A percentile compares a stretch with the other conserved stretches of the same genome.
These are phyloP conservation scores for Diaporthe ampelina DNA, from an alignment of 2,329 filamentous ascomycete species.

Conservation along the genomic window DNA sequence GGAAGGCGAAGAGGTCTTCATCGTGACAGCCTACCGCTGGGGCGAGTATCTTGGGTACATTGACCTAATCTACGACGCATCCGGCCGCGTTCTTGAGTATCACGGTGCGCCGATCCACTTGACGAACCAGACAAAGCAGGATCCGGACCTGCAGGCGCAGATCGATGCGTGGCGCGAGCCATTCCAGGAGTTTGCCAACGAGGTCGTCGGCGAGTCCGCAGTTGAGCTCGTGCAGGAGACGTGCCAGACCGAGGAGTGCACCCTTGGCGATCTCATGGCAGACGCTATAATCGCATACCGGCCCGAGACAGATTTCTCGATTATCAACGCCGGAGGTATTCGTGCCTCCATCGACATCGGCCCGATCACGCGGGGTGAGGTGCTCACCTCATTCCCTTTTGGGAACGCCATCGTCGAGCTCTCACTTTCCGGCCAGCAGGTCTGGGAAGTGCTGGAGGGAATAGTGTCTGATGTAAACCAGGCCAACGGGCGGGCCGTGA, in stretches of 20 bases:
- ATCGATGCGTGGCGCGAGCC: constrained; percentile 71
- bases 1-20: constrained; percentile 76
- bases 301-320: constrained; percentile 64
- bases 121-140: constrained; percentile 71
- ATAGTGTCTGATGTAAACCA: constrained; percentile 68
- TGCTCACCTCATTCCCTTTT: constrained; percentile 76
- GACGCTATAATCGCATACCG: constrained; percentile 75
- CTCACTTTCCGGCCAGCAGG: constrained; percentile 62
- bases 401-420: constrained; percentile 75
- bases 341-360: constrained; percentile 74
- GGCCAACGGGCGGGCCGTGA: constrained; percentile 65
- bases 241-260: constrained; percentile 71
- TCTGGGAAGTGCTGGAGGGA: constrained; percentile 72
- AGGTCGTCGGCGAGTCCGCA: constrained; percentile 68
- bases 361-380: constrained; percentile 72
- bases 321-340: constrained; percentile 76
- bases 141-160: constrained; percentile 68
- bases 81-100: constrained; percentile 74
- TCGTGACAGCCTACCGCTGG: constrained; percentile 78
- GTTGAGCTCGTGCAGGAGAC: constrained; percentile 71
- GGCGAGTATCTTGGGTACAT: constrained; percentile 78
- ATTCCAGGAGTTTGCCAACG: constrained; percentile 71
- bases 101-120: constrained; percentile 75
- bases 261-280: constrained; percentile 67
- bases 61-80: constrained; percentile 72